Percentiles rank a stretch among this genome's conserved stretches.
Evolutionary conservation across 139 green algal species (phyloP).

Genomic region (Diplosphaera chodatii): DNA sequence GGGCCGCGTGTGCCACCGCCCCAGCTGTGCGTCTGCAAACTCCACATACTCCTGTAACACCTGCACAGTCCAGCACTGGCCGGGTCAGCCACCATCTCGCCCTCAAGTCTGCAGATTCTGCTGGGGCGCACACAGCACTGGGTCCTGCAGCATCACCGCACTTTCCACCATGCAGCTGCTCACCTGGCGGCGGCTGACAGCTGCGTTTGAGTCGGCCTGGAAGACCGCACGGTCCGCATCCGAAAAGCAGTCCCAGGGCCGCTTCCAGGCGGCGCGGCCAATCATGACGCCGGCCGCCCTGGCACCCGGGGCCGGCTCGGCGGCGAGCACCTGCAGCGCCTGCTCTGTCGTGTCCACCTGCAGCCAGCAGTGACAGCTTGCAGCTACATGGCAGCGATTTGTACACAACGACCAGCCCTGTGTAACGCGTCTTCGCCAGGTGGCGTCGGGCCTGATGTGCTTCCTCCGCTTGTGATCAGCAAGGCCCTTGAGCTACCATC

Average conservation of each 20-base stretch:
- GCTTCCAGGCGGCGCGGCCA: conserved; percentile 77
- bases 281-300: conserved; percentile 86
- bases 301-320: background rate
- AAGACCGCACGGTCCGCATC: conserved; percentile 71
- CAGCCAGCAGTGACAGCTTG: no score
- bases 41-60: conserved; percentile 65
- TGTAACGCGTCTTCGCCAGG: no score
- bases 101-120: no score
- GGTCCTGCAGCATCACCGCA: no score
- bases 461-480: no score
- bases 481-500: no score
- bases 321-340: background rate
- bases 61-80: conserved; percentile 21
- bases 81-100: no score
- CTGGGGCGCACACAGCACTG: no score
- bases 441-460: no score
- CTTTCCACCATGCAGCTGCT: no score
- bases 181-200: conserved; percentile 51
- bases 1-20: conserved; percentile 35
- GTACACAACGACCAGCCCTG: no score
- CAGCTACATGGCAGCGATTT: no score
- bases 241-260: conserved; percentile 71
- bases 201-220: conserved; percentile 48
- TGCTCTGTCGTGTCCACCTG: conserved; percentile 34
- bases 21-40: conserved; percentile 66